Percentiles rank a stretch among this genome's conserved stretches.
Evolutionary conservation across 345 rosid genomes (phyloP).

Genomic region (Jatropha curcas): DNA sequence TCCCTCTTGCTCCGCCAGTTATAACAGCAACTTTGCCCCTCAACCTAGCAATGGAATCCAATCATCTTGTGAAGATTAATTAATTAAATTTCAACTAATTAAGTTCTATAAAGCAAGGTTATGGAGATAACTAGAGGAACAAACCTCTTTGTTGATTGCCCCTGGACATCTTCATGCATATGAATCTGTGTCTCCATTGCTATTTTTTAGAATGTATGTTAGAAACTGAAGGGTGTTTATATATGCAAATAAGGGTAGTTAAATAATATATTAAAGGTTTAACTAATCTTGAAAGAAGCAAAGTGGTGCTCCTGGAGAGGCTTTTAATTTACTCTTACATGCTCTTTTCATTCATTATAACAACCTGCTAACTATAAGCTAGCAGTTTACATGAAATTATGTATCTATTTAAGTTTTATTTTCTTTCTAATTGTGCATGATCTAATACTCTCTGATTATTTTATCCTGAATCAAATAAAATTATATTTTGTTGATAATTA

Average conservation of each 20-base stretch:
- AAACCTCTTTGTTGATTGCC: slow-evolving; percentile 19
- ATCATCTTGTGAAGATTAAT: neutral
- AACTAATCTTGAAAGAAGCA: neutral
- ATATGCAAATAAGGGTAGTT: neutral
- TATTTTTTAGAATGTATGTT: neutral
- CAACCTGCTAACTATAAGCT: slow-evolving; percentile 23
- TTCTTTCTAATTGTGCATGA: neutral
- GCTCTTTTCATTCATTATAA: slow-evolving; percentile 18
- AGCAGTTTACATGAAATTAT: neutral
- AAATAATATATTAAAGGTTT: neutral
- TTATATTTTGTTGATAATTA: too few species aligned
- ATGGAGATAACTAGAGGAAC: neutral
- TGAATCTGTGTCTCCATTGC: slow-evolving; percentile 15
- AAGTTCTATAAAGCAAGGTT: neutral
- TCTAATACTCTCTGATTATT: neutral
- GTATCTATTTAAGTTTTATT: neutral
- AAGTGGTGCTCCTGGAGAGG: neutral
- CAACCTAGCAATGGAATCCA: slow-evolving; percentile 31
- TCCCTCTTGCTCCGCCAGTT: slow-evolving; percentile 90
- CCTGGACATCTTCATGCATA: neutral
- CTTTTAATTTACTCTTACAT: slow-evolving; percentile 10
- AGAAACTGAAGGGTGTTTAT: neutral
- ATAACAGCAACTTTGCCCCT: slow-evolving; percentile 63
- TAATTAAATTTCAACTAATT: neutral
- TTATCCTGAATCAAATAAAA: too few species aligned